phyloP scores from a whole-genome alignment of 139 green algal genomes.

The Chlamydomonas eustigma region DNA sequence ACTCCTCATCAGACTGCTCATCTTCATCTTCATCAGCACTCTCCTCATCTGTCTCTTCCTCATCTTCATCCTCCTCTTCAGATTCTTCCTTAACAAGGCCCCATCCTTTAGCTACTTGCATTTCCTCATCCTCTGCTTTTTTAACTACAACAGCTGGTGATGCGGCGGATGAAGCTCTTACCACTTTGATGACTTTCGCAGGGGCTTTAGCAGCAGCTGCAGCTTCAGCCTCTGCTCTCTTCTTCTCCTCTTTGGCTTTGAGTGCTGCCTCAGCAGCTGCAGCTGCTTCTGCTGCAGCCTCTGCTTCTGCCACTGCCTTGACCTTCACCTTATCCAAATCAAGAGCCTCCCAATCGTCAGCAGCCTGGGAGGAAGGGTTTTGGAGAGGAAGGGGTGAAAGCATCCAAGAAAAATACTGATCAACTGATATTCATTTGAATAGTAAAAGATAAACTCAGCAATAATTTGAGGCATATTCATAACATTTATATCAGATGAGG shows the following conservation, averaged over 20 bases:
- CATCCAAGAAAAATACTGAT: too few species aligned
- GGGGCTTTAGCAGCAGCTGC: constrained; percentile 32
- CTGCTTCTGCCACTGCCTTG: constrained; percentile 5
- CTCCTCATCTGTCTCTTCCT: constrained; percentile 21
- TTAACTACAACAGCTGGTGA: too few species aligned
- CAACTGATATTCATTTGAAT: too few species aligned
- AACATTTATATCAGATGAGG: too few species aligned
- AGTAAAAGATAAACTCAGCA: too few species aligned
- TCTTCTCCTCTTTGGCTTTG: constrained; percentile 28
- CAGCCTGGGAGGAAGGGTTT: too few species aligned
- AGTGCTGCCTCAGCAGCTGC: constrained; percentile 19
- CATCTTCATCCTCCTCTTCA: constrained; percentile 7
- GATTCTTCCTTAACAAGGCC: neutral
- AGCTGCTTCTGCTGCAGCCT: constrained; percentile 24
- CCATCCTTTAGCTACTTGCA: too few species aligned
- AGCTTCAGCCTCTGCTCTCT: constrained; percentile 23
- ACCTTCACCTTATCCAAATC: constrained; percentile 52
- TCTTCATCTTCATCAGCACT: constrained; percentile 15
- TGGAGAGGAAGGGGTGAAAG: too few species aligned
- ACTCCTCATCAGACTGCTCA: constrained; percentile 41
- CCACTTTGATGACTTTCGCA: constrained; percentile 15
- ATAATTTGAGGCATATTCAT: too few species aligned
- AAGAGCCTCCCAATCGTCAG: constrained; percentile 64
- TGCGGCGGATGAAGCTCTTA: neutral
- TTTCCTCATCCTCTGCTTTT: too few species aligned